Evolutionary conservation across 371 early-diverging fungal genomes (phyloP).

Genomic region (Lichtheimia hyalospora): DNA sequence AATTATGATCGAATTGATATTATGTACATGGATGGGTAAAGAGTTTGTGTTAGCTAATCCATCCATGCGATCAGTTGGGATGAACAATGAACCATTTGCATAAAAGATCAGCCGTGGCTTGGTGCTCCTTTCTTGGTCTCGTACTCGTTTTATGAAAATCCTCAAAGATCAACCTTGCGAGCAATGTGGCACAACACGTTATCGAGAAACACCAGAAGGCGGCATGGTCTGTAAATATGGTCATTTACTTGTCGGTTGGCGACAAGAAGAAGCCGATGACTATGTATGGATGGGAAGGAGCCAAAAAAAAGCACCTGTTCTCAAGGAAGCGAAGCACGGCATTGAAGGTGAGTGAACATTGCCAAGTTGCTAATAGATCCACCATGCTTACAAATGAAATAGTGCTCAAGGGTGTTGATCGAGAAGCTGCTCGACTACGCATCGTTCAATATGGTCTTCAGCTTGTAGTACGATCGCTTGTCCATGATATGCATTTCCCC

Average conservation of each 20-base stretch:
- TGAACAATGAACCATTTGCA: too few species aligned
- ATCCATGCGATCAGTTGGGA: too few species aligned
- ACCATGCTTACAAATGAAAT: background rate
- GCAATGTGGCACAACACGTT: constrained; percentile 15
- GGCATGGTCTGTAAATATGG: constrained; percentile 20
- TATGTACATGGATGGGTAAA: too few species aligned
- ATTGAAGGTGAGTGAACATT: background rate
- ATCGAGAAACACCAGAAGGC: constrained; percentile 11
- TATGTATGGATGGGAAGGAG: background rate
- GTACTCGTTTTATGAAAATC: background rate
- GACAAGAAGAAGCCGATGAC: constrained; percentile 5
- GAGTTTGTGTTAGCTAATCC: too few species aligned
- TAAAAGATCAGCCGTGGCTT: background rate
- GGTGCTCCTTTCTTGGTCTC: background rate
- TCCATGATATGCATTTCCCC: background rate
- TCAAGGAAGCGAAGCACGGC: background rate
- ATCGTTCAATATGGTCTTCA: constrained; percentile 1
- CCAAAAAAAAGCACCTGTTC: background rate
- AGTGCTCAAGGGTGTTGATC: constrained; percentile 2
- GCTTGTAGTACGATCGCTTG: background rate
- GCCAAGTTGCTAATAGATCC: background rate
- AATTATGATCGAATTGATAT: too few species aligned
- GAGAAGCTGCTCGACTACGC: constrained; percentile 1
- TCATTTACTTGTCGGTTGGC: constrained; percentile 16
- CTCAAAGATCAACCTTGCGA: constrained; percentile 10